These are phyloP conservation scores for Penicillium waksmanii DNA, from an alignment of 495 filamentous ascomycete genomes.

Conservation along the genomic window DNA sequence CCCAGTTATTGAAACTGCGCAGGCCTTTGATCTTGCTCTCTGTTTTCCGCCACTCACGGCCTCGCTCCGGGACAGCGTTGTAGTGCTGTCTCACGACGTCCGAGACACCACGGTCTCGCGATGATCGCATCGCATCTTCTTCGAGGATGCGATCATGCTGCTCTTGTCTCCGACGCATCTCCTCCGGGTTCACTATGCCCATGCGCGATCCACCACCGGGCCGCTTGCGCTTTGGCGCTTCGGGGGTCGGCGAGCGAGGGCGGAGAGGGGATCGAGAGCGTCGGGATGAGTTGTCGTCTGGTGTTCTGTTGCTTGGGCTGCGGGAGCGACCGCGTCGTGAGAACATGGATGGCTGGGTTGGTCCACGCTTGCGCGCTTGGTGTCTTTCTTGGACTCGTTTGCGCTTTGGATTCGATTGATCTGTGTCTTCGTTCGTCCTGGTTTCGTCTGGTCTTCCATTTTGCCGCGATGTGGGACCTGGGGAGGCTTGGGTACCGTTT, in stretches of 20 bases:
- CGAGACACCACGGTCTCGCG: conserved; percentile 62
- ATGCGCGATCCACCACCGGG: conserved; percentile 83
- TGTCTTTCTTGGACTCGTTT: conserved; percentile 50
- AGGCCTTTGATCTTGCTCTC: conserved; percentile 93
- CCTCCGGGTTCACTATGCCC: conserved; percentile 68
- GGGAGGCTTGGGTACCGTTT: neutral
- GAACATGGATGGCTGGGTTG: conserved; percentile 45
- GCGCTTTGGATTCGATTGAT: conserved; percentile 38
- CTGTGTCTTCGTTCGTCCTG: conserved; percentile 29
- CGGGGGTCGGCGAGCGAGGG: conserved; percentile 44
- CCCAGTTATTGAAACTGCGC: conserved; percentile 96
- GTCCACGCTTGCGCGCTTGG: conserved; percentile 44
- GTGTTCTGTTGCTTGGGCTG: conserved; percentile 28
- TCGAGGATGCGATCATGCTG: conserved; percentile 65
- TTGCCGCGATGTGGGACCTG: conserved; percentile 6
- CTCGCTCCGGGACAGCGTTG: conserved; percentile 87
- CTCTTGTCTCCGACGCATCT: conserved; percentile 66
- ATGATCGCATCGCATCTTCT: conserved; percentile 53
- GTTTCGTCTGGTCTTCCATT: conserved; percentile 30
- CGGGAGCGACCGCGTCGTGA: conserved; percentile 46
- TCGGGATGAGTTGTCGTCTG: conserved; percentile 30
- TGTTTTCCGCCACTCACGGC: conserved; percentile 91
- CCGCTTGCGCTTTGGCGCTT: conserved; percentile 76
- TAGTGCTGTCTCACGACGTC: conserved; percentile 92
- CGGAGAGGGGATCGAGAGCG: conserved; percentile 45